These are phyloP conservation scores for Exophiala mesophila DNA, from an alignment of 2,329 filamentous ascomycete species.

Conservation along the genomic window DNA sequence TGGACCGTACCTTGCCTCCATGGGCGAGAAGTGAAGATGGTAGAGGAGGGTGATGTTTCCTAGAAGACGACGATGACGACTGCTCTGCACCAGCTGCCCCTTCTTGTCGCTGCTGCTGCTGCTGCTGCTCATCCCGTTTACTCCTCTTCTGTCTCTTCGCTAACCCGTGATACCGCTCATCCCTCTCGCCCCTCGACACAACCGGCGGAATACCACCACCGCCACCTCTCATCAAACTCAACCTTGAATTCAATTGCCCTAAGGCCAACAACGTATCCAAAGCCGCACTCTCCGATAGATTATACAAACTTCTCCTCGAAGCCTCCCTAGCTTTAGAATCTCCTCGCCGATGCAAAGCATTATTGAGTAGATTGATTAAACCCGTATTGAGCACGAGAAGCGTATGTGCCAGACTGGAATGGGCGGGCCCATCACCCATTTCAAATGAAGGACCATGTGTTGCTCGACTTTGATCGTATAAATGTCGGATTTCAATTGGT, in stretches of 20 bases:
- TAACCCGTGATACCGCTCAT: too few species aligned
- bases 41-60: too few species aligned
- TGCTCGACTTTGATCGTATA: conserved; percentile 22
- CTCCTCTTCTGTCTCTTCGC: conserved; percentile 9
- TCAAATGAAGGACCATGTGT: conserved; percentile 24
- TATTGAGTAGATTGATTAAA: conserved; percentile 25
- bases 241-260: conserved; percentile 24
- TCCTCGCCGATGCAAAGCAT: conserved; percentile 11
- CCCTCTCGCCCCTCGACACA: too few species aligned
- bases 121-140: conserved; percentile 5
- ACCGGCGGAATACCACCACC: too few species aligned
- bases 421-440: conserved; percentile 22
- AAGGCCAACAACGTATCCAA: conserved; percentile 26
- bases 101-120: conserved; percentile 4
- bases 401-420: conserved; percentile 26
- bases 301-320: conserved; percentile 18
- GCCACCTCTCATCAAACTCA: too few species aligned
- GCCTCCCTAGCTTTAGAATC: conserved; percentile 12
- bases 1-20: conserved; percentile 25
- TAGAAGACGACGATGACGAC: too few species aligned
- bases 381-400: conserved; percentile 28
- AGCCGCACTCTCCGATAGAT: conserved; percentile 24
- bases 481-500: conserved; percentile 21
- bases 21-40: conserved; percentile 13
- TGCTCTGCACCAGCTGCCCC: too few species aligned